Evolutionary conservation across 495 filamentous ascomycete species (phyloP), one percentile per base, ranked within the genome.

Genomic region (Cercophora newfieldiana): DNA sequence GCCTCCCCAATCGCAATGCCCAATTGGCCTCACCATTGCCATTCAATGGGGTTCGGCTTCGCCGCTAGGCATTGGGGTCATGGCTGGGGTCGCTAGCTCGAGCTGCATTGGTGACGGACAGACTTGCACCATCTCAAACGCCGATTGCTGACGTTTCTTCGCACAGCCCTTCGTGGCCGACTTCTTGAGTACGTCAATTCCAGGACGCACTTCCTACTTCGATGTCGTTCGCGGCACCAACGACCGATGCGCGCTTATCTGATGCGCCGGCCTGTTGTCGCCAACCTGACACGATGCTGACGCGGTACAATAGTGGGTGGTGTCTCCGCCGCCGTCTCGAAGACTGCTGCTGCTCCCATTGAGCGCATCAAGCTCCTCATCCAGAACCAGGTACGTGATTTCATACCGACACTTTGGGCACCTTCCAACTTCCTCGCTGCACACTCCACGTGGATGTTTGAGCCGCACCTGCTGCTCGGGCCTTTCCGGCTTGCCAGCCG

Each of bases 331-430:
- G 95, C 95, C 83, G 93, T 99, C 90, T 98, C 95, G 75, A 99
- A 99, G 91, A 99, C 95, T 72, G 96, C 96, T 78, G 95, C 95
- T 81, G 95, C 95, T 84, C 95, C 95, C 83, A 99, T 99, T 76
- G 95, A 99, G 93, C 95, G 95, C 91, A 90, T 99, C 86, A 99
- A 99, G 93, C 95, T 99, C 78, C 91, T 99, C 75, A 96, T 99
- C 87, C 95, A 99, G 88, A 99, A 98, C 87, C 95, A 99, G 90
- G 94, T 97, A 88, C 67, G 91, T 82, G 30, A 18, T 28, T 33
- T 44, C 56, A 19, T 61, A 25, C 24, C 4, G 21, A 54, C 4
- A 22, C 2, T 12, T 12, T 7, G 28, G 1, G 19, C 2, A 54
- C 30, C 31, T 63, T 47, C 63, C 48, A 59, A 22, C 24, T 7